These are phyloP conservation scores for Canavalia ensiformis DNA, from an alignment of 306 rosid genomes.

Conservation along the genomic window DNA sequence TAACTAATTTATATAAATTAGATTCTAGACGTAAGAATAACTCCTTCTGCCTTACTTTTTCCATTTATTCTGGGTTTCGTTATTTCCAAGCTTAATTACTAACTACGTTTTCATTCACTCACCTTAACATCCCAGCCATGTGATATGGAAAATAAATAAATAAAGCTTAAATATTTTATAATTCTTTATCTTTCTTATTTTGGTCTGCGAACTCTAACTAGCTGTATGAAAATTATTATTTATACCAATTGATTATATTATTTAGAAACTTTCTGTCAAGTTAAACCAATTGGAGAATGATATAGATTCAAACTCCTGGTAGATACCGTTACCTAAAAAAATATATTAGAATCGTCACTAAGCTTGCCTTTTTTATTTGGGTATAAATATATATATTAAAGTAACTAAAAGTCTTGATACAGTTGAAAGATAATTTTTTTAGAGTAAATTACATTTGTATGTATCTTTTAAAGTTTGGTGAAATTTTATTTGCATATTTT, in stretches of 20 bases:
- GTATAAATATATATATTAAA: too few relatives aligned
- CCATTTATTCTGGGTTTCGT: not conserved
- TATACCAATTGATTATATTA: not conserved
- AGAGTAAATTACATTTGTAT: too few relatives aligned
- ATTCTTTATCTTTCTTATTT: not conserved
- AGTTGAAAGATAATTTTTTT: too few relatives aligned
- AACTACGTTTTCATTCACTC: not conserved
- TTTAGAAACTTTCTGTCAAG: not conserved
- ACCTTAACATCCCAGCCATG: not conserved
- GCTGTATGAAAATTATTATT: slow-evolving; percentile 4
- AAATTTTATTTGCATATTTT: too few relatives aligned
- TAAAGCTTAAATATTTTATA: not conserved
- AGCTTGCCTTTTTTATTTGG: too few relatives aligned
- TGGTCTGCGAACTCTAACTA: not conserved
- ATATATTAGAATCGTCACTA: too few relatives aligned
- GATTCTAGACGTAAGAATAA: not conserved
- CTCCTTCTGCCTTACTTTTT: not conserved
- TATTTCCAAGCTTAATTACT: not conserved
- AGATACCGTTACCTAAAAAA: too few relatives aligned
- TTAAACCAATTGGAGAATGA: not conserved
- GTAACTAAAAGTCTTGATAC: too few relatives aligned
- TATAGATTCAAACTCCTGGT: too few relatives aligned
- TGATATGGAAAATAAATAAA: not conserved
- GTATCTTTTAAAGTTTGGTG: too few relatives aligned
- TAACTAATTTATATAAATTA: too few relatives aligned